A percentile compares a stretch with the other conserved stretches of the same genome.
phyloP scores from a whole-genome alignment of 2,329 filamentous ascomycete species.

The Xylaria sp. region DNA sequence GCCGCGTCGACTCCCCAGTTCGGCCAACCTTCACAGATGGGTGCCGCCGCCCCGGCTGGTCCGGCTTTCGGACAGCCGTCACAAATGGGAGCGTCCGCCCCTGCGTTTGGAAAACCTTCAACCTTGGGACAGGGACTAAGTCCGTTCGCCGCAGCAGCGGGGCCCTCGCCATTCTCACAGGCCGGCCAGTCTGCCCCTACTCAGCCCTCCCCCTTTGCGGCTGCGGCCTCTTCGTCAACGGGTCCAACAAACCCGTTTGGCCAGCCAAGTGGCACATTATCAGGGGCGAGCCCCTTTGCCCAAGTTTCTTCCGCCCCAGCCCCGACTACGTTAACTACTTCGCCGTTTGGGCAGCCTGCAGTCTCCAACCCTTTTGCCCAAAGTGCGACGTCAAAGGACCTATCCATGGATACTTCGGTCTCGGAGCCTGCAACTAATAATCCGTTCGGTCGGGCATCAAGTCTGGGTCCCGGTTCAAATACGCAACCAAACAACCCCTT shows the following conservation, averaged over 20 bases:
- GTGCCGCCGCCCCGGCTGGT: slow-evolving; percentile 37
- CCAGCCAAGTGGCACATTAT: slow-evolving; percentile 18
- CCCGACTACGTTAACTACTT: slow-evolving; percentile 42
- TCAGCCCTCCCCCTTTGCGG: slow-evolving; percentile 51
- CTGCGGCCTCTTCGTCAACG: slow-evolving; percentile 29
- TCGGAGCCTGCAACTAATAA: slow-evolving; percentile 42
- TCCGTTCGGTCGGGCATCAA: slow-evolving; percentile 45
- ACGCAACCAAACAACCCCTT: slow-evolving; percentile 47
- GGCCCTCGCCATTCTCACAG: slow-evolving; percentile 50
- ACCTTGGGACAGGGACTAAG: slow-evolving; percentile 46
- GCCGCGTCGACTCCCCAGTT: slow-evolving; percentile 7
- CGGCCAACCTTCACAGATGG: slow-evolving; percentile 50
- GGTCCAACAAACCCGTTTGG: slow-evolving; percentile 30
- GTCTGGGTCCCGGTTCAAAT: not conserved
- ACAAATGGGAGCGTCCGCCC: slow-evolving; percentile 41
- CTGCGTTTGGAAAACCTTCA: slow-evolving; percentile 54
- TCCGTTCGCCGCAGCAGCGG: slow-evolving; percentile 45
- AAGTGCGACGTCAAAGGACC: slow-evolving; percentile 37
- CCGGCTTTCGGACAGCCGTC: slow-evolving; percentile 50
- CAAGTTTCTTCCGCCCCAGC: slow-evolving; percentile 42
- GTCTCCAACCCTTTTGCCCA: slow-evolving; percentile 50
- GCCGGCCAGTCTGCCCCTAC: slow-evolving; percentile 52
- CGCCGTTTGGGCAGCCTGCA: slow-evolving; percentile 49
- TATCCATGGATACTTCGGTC: slow-evolving; percentile 47
- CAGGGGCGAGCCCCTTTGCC: slow-evolving; percentile 48